Evolutionary conservation across 225 moss, liverwort and hornwort species (phyloP).

Genomic region (Anthoceros angustus): DNA sequence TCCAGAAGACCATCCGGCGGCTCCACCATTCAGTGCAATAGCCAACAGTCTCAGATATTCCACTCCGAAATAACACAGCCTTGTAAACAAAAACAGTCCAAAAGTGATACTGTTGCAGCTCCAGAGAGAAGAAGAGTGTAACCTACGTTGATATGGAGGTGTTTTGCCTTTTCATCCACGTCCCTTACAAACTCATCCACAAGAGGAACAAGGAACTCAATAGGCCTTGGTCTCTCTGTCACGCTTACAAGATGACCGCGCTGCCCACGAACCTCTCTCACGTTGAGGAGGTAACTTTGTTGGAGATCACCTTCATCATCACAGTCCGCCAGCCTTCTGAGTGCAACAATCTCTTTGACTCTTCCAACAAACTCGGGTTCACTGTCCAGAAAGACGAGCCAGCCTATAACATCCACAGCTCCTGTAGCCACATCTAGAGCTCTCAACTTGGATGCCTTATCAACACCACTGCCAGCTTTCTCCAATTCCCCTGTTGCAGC

Average conservation of each 20-base stretch:
- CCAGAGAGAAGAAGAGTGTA: neutral
- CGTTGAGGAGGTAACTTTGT: neutral
- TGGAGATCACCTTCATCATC: neutral
- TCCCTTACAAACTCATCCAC: constrained; percentile 47
- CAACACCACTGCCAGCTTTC: neutral
- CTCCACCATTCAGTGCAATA: constrained; percentile 18
- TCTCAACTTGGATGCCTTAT: neutral
- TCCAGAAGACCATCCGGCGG: constrained; percentile 88
- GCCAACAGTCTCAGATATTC: neutral
- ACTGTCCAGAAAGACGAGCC: neutral
- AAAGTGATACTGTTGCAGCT: neutral
- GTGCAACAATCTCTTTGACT: neutral
- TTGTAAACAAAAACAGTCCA: neutral
- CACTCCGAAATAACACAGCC: neutral
- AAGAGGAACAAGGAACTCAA: constrained; percentile 46
- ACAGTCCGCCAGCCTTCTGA: neutral
- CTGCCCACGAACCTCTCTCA: neutral
- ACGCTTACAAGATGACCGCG: neutral
- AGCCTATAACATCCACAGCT: neutral
- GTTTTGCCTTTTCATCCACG: constrained; percentile 18
- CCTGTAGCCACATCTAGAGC: neutral
- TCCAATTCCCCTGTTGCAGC: neutral
- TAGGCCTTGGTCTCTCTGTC: neutral
- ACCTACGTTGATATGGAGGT: constrained; percentile 30
- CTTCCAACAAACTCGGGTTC: neutral